Base-by-base conservation (phyloP, 495 filamentous ascomycete genomes). In the Hypoxylon trugodes region DNA sequence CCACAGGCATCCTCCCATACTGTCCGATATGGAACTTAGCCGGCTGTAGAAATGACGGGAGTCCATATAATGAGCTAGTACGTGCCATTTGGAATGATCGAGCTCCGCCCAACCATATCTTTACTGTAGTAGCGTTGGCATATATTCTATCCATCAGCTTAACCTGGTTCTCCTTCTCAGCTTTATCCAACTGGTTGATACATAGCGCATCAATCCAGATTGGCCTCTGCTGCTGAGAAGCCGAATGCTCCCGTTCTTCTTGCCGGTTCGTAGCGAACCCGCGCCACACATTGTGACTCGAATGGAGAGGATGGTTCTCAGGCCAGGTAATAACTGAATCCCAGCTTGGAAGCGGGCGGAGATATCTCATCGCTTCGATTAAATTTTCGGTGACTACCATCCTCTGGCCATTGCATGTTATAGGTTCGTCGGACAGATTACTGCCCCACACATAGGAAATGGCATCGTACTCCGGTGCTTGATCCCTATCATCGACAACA, bases 201-300 rank as follows among this genome's bases (percentile, higher is more conserved):
- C 73, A 75, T 26, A 75, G 55, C 32, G 67, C 59, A 32, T 75
- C 71, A 6, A 75, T 48, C 74, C 74, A 76, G 0, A 75, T 51
- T 8, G 41, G 43, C 15, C 38, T 50, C 18, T 53, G 37, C 46
- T 65, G 53, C 12, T 45, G 47, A 12, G 37, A 53, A 15, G 32
- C 25, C 4, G 61, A 59, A 28, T 42, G 32, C 16, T 48, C 32
- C 37, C 49, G 38, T 33, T 48, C 30, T 45, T 64, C 60, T n/a
- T 59, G 53, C 24, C 61, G 38, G 15, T 65, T 65, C 1, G 24
- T 59, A 4, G 61, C 54, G 18, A 65, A 59, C 8, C 16, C 26
- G 6, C 52, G 12, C 61, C 61, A 65, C 12, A 36, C 60, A 25
- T 64, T 64, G 16, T 15, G 53, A 42, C 52, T 65, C n/a, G 61